phyloP scores from a whole-genome alignment of 306 rosid species.

The Prunus mume region DNA sequence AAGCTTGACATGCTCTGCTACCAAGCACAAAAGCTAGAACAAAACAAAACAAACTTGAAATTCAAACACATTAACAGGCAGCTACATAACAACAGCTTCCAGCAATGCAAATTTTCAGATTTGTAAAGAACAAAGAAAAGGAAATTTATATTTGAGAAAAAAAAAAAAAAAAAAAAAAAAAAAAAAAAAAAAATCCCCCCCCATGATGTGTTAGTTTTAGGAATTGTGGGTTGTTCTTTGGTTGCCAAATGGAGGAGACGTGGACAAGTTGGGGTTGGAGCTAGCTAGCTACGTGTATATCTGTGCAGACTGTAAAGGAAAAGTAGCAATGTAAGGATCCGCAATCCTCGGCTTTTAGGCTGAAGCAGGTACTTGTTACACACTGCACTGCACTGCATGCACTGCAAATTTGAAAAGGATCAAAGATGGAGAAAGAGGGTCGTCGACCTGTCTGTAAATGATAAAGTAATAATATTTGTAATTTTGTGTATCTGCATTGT shows the following conservation, averaged over 20 bases:
- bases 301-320: neutral
- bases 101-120: too few relatives aligned
- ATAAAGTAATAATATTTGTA: neutral
- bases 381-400: constrained; percentile 6
- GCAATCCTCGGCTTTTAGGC: constrained; percentile 51
- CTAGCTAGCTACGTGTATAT: neutral
- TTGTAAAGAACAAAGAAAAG: too few relatives aligned
- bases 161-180: too few relatives aligned
- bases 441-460: neutral
- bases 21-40: neutral
- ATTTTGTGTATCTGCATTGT: neutral
- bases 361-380: neutral
- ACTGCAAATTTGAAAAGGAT: constrained; percentile 3
- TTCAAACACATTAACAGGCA: too few relatives aligned
- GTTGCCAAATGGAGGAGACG: constrained; percentile 28
- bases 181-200: too few relatives aligned
- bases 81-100: too few relatives aligned
- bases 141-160: too few relatives aligned
- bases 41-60: too few relatives aligned
- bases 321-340: constrained; percentile 10
- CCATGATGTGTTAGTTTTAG: too few relatives aligned
- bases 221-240: neutral
- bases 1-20: neutral
- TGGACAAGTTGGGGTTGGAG: constrained; percentile 26
- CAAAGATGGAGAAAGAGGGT: neutral